phyloP scores from a whole-genome alignment of 441 rosid genomes.

The Jatropha podagrica region DNA sequence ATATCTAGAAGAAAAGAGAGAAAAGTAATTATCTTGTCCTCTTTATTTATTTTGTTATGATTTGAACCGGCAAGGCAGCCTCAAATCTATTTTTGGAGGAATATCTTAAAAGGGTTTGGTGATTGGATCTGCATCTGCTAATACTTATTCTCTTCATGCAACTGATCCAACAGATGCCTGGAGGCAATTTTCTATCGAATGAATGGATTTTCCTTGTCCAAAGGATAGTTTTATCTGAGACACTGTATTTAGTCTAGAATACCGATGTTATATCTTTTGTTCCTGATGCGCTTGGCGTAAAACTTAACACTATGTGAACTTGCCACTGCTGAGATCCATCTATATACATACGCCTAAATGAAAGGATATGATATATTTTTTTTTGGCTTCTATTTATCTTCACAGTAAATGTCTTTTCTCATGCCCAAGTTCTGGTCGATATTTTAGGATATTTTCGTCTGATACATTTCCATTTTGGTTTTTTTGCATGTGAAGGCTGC shows the following conservation, averaged over 20 bases:
- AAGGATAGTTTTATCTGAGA: conserved; percentile 2
- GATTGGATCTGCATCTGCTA: not conserved
- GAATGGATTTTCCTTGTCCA: not conserved
- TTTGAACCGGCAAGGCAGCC: not conserved
- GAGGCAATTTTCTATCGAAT: not conserved
- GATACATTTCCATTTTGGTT: not conserved
- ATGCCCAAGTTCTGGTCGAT: not conserved
- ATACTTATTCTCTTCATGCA: not conserved
- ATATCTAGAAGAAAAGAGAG: not conserved
- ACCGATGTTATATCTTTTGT: not conserved
- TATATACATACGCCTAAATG: not conserved
- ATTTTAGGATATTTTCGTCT: conserved; percentile 10
- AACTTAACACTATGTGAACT: not conserved
- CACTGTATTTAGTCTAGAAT: not conserved
- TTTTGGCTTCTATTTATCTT: not conserved
- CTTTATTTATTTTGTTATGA: not conserved
- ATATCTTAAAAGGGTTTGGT: not conserved
- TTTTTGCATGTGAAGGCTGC: conserved; percentile 56
- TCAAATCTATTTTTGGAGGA: not conserved
- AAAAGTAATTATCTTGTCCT: not conserved
- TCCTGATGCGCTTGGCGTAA: not conserved
- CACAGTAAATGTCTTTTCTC: not conserved
- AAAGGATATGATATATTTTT: no score
- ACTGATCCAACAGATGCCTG: not conserved
- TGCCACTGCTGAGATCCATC: not conserved